These are phyloP conservation scores for Sugiyamaella chiloensis DNA, from an alignment of 805 yeast genomes.

Conservation along the genomic window DNA sequence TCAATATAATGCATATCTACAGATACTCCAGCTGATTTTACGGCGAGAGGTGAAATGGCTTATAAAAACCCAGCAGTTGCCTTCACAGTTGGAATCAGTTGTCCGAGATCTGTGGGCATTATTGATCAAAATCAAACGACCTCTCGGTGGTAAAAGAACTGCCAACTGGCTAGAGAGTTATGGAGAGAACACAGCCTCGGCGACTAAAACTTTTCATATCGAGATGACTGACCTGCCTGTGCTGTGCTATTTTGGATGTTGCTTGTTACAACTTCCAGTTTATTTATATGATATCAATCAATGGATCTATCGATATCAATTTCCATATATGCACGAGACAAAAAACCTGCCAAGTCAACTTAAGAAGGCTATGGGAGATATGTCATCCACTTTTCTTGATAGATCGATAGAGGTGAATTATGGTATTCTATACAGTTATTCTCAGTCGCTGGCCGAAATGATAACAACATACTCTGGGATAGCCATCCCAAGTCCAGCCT, in stretches of 20 bases:
- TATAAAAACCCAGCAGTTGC: constrained; percentile 31
- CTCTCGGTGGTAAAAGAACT: constrained; percentile 42
- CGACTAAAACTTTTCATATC: no score
- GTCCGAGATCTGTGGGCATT: constrained; percentile 23
- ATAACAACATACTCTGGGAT: constrained; percentile 11
- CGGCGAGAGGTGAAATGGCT: constrained; percentile 46
- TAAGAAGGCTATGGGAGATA: background rate
- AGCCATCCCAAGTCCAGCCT: constrained; percentile 25
- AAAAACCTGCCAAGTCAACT: constrained; percentile 16
- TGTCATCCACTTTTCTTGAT: background rate
- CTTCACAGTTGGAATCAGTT: constrained; percentile 23
- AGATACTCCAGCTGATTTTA: constrained; percentile 50
- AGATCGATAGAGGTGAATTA: background rate
- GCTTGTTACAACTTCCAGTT: constrained; percentile 24
- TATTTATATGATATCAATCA: constrained; percentile 27
- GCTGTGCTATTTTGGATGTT: constrained; percentile 25
- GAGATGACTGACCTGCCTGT: background rate
- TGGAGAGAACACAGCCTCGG: background rate
- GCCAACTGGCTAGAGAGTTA: background rate
- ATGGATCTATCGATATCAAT: constrained; percentile 30
- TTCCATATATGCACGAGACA: constrained; percentile 29
- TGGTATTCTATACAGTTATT: background rate
- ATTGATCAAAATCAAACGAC: constrained; percentile 25
- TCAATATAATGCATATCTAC: constrained; percentile 44
- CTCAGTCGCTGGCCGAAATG: background rate